Evolutionary conservation across 495 filamentous ascomycete genomes (phyloP).

Genomic region (Eremomyces bilateralis): DNA sequence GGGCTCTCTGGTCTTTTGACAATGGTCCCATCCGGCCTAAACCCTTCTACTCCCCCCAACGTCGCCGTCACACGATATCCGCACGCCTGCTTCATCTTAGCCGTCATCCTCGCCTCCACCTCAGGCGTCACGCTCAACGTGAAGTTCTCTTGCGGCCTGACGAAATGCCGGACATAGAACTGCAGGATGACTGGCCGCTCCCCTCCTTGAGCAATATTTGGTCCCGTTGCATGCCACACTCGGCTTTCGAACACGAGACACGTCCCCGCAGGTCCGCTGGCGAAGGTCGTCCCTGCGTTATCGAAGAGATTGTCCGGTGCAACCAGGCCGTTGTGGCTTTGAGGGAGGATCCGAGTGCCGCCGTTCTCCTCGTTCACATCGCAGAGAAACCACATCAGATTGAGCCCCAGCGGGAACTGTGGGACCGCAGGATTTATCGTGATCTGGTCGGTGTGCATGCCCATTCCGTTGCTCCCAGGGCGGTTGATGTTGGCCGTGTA

Average conservation of each 20-base stretch:
- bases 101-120: constrained; percentile 1
- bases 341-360: background rate
- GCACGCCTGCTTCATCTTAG: constrained; percentile 1
- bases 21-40: constrained; percentile 4
- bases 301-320: background rate
- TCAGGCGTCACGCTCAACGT: constrained; percentile 3
- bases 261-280: constrained; percentile 1
- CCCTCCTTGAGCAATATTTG: constrained; percentile 3
- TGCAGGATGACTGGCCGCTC: constrained; percentile 4
- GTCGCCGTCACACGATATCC: constrained; percentile 3
- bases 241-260: constrained; percentile 3
- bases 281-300: background rate
- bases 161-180: constrained; percentile 4
- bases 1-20: background rate
- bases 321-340: background rate
- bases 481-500: constrained; percentile 6
- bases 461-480: constrained; percentile 1
- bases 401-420: background rate
- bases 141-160: constrained; percentile 4
- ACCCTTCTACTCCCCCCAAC: constrained; percentile 3
- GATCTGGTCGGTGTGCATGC: background rate
- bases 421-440: background rate
- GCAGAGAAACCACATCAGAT: background rate
- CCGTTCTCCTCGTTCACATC: background rate
- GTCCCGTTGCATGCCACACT: constrained; percentile 4